phyloP scores from a whole-genome alignment of 2,329 filamentous ascomycete species.

The Aspergillus ustus region DNA sequence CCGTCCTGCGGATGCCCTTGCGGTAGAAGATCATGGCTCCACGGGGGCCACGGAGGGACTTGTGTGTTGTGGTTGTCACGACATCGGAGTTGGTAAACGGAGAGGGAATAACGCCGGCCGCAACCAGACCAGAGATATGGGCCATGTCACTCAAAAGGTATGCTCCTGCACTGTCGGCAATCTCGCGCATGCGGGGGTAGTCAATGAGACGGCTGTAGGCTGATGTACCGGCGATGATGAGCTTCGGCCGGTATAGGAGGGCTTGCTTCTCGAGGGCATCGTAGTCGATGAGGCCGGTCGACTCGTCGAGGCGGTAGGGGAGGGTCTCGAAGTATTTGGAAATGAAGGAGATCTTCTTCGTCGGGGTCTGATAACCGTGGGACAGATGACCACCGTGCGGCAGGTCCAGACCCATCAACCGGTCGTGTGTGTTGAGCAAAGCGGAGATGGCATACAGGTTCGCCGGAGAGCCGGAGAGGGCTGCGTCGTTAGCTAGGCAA shows the following conservation, averaged over 20 bases:
- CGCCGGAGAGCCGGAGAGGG: slow-evolving; percentile 77
- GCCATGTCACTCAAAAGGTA: slow-evolving; percentile 98
- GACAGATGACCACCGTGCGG: slow-evolving; percentile 93
- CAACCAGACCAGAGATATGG: slow-evolving; percentile 95
- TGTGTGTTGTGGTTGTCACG: slow-evolving; percentile 98
- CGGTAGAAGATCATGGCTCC: slow-evolving; percentile 99
- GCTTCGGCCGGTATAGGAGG: slow-evolving; percentile 90
- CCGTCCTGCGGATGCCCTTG: slow-evolving; percentile 88
- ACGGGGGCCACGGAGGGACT: slow-evolving; percentile 94
- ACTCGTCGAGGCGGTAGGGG: slow-evolving; percentile 79
- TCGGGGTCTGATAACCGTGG: slow-evolving; percentile 96
- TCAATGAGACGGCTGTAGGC: slow-evolving; percentile 98
- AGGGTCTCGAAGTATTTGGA: slow-evolving; percentile 99
- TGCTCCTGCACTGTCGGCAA: slow-evolving; percentile 88
- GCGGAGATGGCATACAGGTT: slow-evolving; percentile 89
- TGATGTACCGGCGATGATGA: slow-evolving; percentile 94
- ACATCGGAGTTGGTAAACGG: slow-evolving; percentile 93
- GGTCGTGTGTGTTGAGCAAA: slow-evolving; percentile 91
- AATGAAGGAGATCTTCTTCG: slow-evolving; percentile 95
- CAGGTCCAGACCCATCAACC: slow-evolving; percentile 94
- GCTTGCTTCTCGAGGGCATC: slow-evolving; percentile 89
- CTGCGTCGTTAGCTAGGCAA: slow-evolving; percentile 48
- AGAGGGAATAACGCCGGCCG: slow-evolving; percentile 88
- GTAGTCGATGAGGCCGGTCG: slow-evolving; percentile 96
- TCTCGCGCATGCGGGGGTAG: slow-evolving; percentile 94